phyloP scores from a whole-genome alignment of 768 basidiomycete genomes.

The Kwoniella botswanensis region DNA sequence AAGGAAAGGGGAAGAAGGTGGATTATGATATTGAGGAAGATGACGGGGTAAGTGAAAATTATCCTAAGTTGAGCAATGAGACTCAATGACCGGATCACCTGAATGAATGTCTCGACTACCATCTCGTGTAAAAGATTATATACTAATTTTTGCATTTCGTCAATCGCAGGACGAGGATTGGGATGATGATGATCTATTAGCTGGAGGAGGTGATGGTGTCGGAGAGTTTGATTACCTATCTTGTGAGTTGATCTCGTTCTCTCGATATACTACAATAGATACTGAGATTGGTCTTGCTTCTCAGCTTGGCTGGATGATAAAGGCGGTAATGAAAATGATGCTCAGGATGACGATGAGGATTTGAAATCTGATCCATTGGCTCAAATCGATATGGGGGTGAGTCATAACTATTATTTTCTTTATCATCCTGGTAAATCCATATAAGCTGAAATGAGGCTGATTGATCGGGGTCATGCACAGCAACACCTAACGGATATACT shows the following conservation, averaged over 20 bases:
- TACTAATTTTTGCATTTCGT: background rate
- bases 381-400: slow-evolving; percentile 77
- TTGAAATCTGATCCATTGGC: slow-evolving; percentile 83
- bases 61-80: too few relatives aligned
- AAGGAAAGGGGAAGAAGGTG: slow-evolving; percentile 64
- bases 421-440: background rate
- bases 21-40: slow-evolving; percentile 59
- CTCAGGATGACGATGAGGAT: slow-evolving; percentile 81
- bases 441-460: background rate
- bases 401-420: slow-evolving; percentile 30
- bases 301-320: slow-evolving; percentile 65
- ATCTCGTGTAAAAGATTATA: background rate
- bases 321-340: slow-evolving; percentile 75
- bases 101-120: too few relatives aligned
- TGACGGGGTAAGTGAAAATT: slow-evolving; percentile 48
- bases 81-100: too few relatives aligned
- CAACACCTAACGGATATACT: slow-evolving; percentile 54
- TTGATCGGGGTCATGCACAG: slow-evolving; percentile 30
- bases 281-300: background rate
- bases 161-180: slow-evolving; percentile 75
- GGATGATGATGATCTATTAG: slow-evolving; percentile 80
- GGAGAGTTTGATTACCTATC: slow-evolving; percentile 85
- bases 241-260: slow-evolving; percentile 44
- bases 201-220: slow-evolving; percentile 60
- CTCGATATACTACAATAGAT: background rate